Evolutionary conservation across 2,329 filamentous ascomycete genomes (phyloP).

Genomic region (Colletotrichum tamarilloi): DNA sequence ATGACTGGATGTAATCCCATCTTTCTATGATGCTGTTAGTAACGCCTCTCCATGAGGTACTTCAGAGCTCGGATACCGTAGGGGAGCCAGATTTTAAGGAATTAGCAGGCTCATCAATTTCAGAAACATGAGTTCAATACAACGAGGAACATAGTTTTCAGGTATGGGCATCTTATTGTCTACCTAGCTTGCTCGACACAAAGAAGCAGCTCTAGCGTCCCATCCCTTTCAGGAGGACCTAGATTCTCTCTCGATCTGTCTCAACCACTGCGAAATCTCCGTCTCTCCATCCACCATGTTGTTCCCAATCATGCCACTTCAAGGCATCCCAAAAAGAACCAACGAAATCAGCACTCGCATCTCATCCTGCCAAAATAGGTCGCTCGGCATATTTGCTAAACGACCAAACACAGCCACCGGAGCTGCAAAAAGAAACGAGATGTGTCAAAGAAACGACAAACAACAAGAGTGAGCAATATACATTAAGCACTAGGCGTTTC

Average conservation of each 20-base stretch:
- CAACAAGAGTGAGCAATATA: slow-evolving; percentile 33
- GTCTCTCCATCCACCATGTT: not conserved
- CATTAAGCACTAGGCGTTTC: slow-evolving; percentile 37
- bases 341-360: not conserved
- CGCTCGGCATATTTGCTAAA: not conserved
- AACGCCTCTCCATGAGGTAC: too few species aligned
- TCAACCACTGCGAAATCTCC: not conserved
- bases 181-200: slow-evolving; percentile 26
- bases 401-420: slow-evolving; percentile 27
- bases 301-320: not conserved
- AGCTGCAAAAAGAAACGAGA: slow-evolving; percentile 29
- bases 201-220: slow-evolving; percentile 17
- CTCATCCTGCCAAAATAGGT: not conserved
- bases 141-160: not conserved
- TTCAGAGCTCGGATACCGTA: too few species aligned
- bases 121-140: not conserved
- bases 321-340: slow-evolving; percentile 22
- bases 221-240: not conserved
- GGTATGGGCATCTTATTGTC: slow-evolving; percentile 27
- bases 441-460: not conserved
- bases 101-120: not conserved
- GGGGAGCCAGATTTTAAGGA: not conserved
- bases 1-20: too few species aligned
- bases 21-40: too few species aligned
- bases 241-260: not conserved